Conservation (phyloP, 495 filamentous ascomycete genomes). For the Hypomontagnella monticulosa region DNA sequence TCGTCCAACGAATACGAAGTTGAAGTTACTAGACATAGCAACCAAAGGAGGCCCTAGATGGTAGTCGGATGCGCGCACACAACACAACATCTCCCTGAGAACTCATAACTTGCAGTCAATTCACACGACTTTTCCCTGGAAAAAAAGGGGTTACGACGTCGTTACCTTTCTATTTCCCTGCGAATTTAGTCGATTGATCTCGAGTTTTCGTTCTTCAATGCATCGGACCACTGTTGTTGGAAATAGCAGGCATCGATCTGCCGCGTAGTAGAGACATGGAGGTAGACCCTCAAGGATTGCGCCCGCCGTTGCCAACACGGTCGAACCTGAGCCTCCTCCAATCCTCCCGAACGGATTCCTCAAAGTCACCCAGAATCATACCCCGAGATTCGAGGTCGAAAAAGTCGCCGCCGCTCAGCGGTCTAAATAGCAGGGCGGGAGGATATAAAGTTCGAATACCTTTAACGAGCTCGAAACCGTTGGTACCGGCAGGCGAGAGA, state of each 20-base stretch:
- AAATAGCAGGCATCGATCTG: constrained; percentile 43
- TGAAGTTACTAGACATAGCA: neutral
- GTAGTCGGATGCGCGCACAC: constrained; percentile 19
- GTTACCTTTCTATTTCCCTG: constrained; percentile 5
- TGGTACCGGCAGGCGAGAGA: constrained; percentile 57
- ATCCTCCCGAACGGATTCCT: constrained; percentile 23
- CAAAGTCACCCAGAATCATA: constrained; percentile 26
- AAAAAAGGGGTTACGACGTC: constrained; percentile 5
- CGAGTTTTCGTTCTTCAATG: constrained; percentile 42
- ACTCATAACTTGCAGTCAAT: neutral
- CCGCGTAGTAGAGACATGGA: constrained; percentile 48
- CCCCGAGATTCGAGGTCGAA: constrained; percentile 32
- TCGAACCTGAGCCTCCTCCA: constrained; percentile 40
- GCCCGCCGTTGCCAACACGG: constrained; percentile 36
- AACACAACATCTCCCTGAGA: constrained; percentile 22
- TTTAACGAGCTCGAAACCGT: constrained; percentile 46
- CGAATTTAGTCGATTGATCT: constrained; percentile 20
- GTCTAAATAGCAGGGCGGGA: constrained; percentile 24
- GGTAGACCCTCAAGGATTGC: constrained; percentile 34
- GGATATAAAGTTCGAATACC: constrained; percentile 47
- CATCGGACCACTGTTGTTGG: constrained; percentile 30
- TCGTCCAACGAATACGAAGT: constrained; percentile 25
- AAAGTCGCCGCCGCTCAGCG: constrained; percentile 33
- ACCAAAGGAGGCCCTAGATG: constrained; percentile 2
- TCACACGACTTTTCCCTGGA: neutral